Evolutionary conservation across 805 yeast genomes (phyloP), one percentile per base, ranked within the genome.

Genomic region (Priceomyces haplophilus): DNA sequence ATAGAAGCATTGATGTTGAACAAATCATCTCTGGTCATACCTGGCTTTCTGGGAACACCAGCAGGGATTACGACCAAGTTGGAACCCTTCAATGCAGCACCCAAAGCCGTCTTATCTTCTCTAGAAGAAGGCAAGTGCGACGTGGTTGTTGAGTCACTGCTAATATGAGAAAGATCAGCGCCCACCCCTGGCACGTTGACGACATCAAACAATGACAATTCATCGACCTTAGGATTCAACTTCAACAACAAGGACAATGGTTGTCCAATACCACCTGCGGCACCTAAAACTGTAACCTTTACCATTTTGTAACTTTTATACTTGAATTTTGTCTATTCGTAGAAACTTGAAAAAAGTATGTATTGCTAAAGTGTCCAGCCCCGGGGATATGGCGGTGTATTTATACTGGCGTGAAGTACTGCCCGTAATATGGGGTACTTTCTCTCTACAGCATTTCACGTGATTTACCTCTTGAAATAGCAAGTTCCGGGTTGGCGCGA

Each of bases 281-380:
- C 76, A 32, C 76, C 76, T 49, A 74, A 70, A 40, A 71, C 75
- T 30, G 76, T 71, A 44, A 71, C 76, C 60, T 71, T 71, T 36
- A 67, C 71, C 67, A 65, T 67, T 23, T 23, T 70, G 63, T 85
- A 72, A 44, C 85, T 78, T n/a, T n/a, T n/a, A n/a, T n/a, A n/a
- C n/a, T n/a, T n/a, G n/a, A n/a, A n/a, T n/a, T n/a, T n/a, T n/a
- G n/a, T n/a, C n/a, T n/a, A n/a, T n/a, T n/a, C n/a, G n/a, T n/a
- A n/a, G n/a, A n/a, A n/a, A n/a, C n/a, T n/a, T n/a, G n/a, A n/a
- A n/a, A n/a, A n/a, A n/a, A n/a, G n/a, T n/a, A n/a, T n/a, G n/a
- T n/a, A n/a, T n/a, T n/a, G n/a, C n/a, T n/a, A n/a, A n/a, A n/a
- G n/a, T n/a, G n/a, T n/a, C n/a, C n/a, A n/a, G n/a, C n/a, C n/a